A percentile compares a stretch with the other conserved stretches of the same genome.
phyloP scores from a whole-genome alignment of 148 eudicot genomes.

The Arctostaphylos glauca region DNA sequence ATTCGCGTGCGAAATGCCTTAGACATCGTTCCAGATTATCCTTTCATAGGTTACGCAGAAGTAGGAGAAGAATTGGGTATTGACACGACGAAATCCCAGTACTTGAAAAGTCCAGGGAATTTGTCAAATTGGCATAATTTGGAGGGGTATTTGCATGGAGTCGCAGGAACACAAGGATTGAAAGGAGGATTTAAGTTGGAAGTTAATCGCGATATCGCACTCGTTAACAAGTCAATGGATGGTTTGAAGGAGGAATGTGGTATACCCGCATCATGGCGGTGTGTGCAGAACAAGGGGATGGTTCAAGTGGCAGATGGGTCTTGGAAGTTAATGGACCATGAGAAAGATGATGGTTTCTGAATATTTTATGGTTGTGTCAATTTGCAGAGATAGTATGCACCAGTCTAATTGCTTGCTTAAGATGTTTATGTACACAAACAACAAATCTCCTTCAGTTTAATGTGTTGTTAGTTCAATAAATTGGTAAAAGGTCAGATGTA shows the following conservation, averaged over 20 bases:
- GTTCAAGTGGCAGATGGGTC: conserved; percentile 67
- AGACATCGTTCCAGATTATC: conserved; percentile 52
- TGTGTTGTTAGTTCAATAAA: background rate
- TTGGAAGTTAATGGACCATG: conserved; percentile 66
- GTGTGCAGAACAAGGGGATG: conserved; percentile 68
- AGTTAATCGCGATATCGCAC: conserved; percentile 46
- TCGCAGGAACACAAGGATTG: conserved; percentile 50
- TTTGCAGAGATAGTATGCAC: background rate
- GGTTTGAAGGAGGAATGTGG: conserved; percentile 49
- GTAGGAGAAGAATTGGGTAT: conserved; percentile 47
- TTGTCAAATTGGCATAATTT: conserved; percentile 55
- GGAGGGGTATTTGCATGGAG: conserved; percentile 71
- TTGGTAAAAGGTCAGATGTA: too few species aligned
- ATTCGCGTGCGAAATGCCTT: conserved; percentile 35
- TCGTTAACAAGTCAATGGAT: conserved; percentile 47
- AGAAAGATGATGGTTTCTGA: conserved; percentile 33
- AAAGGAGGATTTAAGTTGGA: conserved; percentile 48
- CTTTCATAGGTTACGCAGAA: conserved; percentile 43
- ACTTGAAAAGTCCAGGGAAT: conserved; percentile 47
- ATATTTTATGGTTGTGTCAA: conserved; percentile 1
- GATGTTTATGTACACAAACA: background rate
- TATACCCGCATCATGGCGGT: conserved; percentile 55
- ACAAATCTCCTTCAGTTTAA: background rate
- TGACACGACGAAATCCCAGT: conserved; percentile 48
- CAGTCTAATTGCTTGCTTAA: background rate